Base-by-base conservation (phyloP, 441 rosid species). In the Geranium incanum region DNA sequence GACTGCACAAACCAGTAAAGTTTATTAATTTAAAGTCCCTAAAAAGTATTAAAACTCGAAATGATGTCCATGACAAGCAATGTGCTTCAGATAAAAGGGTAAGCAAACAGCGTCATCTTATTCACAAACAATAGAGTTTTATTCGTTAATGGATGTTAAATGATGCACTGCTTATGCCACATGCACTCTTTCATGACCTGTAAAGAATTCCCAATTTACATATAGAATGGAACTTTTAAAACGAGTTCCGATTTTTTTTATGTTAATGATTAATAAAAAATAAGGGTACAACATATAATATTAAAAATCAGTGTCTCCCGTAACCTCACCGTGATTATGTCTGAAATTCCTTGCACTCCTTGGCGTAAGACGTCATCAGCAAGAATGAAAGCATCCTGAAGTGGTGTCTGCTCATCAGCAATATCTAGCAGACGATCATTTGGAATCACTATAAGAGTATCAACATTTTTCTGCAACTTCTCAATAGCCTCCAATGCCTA, bases 281-380 rank as follows among this genome's bases (percentile, higher is more conserved):
- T 52, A 52, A 15, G 16, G 4, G 16, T 52, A 67, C 43, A 39
- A 0, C 43, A 55, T 0, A n/a, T 55, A 15, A 71, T 36, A 72
- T 45, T 12, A 23, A 19, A 64, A 15, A 11, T 39, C 15, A 71
- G 18, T 21, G 38, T 60, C 66, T 33, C 12, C 16, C 36, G 7
- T 77, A 78, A 67, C 67, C 94, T 79, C 72, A 94, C 99, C 63
- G 95, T 94, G 72, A 94, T 94, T 71, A 94, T 94, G 81, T 94
- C 99, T 2, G 99, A 91, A 73, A 94, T 94, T 78, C 99, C 99
- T 80, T 94, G 99, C 67, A 94, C 99, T 23, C 99, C 99, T 82
- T 94, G 99, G 70, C 97, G 94, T 70, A 94, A 79, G 73, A 94
- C 99, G 81, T 94, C 97, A 82, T 91, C 99, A 21, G 97, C 99